Percentiles rank a stretch among this genome's conserved stretches.
Evolutionary conservation across 2,329 filamentous ascomycete species (phyloP).

Genomic region (Davidsoniella australis): DNA sequence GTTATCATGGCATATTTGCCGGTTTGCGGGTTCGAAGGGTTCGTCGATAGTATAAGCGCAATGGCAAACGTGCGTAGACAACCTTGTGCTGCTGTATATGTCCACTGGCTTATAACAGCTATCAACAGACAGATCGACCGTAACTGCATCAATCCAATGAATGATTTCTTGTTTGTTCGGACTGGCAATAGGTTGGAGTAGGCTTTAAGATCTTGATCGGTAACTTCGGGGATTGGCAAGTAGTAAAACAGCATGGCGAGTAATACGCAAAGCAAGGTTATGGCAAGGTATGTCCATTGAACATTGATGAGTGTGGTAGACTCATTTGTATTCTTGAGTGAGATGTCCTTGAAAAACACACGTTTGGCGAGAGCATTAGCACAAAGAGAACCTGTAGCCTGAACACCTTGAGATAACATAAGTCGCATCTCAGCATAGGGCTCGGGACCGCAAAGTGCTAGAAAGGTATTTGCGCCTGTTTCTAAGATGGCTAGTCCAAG

Average conservation of each 20-base stretch:
- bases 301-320: slow-evolving; percentile 48
- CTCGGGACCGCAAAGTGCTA: slow-evolving; percentile 53
- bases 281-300: slow-evolving; percentile 74
- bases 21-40: slow-evolving; percentile 24
- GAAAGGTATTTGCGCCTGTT: slow-evolving; percentile 63
- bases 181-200: slow-evolving; percentile 31
- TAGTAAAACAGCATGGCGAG: slow-evolving; percentile 55
- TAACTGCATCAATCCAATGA: slow-evolving; percentile 31
- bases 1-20: slow-evolving; percentile 21
- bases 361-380: slow-evolving; percentile 56
- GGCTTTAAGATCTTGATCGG: slow-evolving; percentile 35
- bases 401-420: slow-evolving; percentile 57
- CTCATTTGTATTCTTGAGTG: slow-evolving; percentile 33
- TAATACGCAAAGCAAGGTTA: slow-evolving; percentile 55
- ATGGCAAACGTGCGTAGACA: slow-evolving; percentile 44
- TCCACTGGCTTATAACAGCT: slow-evolving; percentile 60
- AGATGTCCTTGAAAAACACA: slow-evolving; percentile 43
- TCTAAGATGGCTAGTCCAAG: slow-evolving; percentile 63
- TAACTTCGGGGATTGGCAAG: slow-evolving; percentile 46
- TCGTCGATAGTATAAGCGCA: slow-evolving; percentile 25
- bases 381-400: slow-evolving; percentile 57
- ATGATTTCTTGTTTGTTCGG: slow-evolving; percentile 30
- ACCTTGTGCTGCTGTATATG: slow-evolving; percentile 61
- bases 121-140: slow-evolving; percentile 45
- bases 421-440: slow-evolving; percentile 59